phyloP scores from a whole-genome alignment of 805 yeast species.

The Candida stauntonica region DNA sequence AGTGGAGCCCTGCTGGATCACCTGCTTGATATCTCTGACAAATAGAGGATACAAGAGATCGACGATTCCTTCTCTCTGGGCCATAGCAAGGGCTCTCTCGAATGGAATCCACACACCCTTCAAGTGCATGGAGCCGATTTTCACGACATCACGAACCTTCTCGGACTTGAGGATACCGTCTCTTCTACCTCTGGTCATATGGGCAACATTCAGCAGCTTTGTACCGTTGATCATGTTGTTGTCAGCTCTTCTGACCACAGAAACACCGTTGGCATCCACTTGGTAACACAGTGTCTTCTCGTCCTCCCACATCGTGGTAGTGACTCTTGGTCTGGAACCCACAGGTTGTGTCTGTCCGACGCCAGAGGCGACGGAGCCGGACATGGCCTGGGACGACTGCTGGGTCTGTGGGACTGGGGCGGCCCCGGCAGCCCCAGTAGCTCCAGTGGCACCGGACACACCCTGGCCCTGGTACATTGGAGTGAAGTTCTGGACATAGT shows the following conservation, averaged over 20 bases:
- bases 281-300: constrained; percentile 82
- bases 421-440: constrained; percentile 4
- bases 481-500: constrained; percentile 22
- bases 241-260: constrained; percentile 81
- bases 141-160: constrained; percentile 72
- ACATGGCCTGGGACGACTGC: constrained; percentile 11
- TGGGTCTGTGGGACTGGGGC: constrained; percentile 2
- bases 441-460: constrained; percentile 14
- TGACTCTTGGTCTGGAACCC: constrained; percentile 50
- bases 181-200: constrained; percentile 82
- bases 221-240: constrained; percentile 86
- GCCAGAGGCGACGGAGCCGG: constrained; percentile 15
- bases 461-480: constrained; percentile 23
- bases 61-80: constrained; percentile 71
- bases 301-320: constrained; percentile 90
- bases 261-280: constrained; percentile 76
- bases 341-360: constrained; percentile 29
- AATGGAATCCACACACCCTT: constrained; percentile 92
- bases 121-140: constrained; percentile 82
- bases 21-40: constrained; percentile 64
- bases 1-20: constrained; percentile 34
- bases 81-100: constrained; percentile 77
- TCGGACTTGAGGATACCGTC: constrained; percentile 81
- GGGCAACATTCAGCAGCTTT: constrained; percentile 75
- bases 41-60: constrained; percentile 64